phyloP scores from a whole-genome alignment of 139 green algal species.

The Tetradesmus obliquus region DNA sequence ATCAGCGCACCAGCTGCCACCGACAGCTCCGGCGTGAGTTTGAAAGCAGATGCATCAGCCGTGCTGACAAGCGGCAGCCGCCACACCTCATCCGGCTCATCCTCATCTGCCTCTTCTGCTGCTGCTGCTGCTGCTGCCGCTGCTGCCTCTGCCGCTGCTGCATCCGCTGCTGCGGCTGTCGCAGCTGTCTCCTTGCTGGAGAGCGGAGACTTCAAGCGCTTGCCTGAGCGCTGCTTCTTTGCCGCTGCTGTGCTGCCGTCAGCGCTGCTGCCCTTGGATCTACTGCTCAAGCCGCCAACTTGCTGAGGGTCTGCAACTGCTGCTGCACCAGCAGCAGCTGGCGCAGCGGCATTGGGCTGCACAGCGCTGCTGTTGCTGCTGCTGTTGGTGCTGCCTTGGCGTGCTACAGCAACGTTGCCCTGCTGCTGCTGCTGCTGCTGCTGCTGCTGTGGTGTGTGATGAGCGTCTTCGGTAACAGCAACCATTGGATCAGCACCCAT shows the following conservation, averaged over 20 bases:
- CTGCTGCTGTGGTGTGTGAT: not conserved
- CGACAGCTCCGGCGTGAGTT: slow-evolving; percentile 13
- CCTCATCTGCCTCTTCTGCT: not conserved
- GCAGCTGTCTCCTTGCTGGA: not conserved
- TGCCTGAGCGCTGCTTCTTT: not conserved
- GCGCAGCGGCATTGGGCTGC: not conserved
- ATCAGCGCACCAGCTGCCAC: slow-evolving; percentile 37
- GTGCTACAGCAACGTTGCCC: not conserved
- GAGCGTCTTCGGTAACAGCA: not conserved
- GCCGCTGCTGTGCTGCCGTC: not conserved
- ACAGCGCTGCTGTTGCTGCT: not conserved
- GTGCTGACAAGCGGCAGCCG: slow-evolving; percentile 24
- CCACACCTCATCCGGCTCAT: slow-evolving; percentile 32
- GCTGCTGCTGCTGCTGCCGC: not conserved
- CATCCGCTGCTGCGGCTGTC: not conserved
- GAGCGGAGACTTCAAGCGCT: not conserved
- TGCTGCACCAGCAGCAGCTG: not conserved
- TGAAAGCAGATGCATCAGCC: slow-evolving; percentile 6
- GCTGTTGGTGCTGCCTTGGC: not conserved
- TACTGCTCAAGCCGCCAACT: not conserved
- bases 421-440: not conserved
- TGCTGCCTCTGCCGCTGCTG: not conserved
- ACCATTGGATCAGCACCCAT: not conserved
- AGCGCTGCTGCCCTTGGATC: not conserved
- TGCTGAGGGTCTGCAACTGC: not conserved